phyloP scores from a whole-genome alignment of 768 basidiomycete genomes.

The Phlebiopsis flavidoalba region DNA sequence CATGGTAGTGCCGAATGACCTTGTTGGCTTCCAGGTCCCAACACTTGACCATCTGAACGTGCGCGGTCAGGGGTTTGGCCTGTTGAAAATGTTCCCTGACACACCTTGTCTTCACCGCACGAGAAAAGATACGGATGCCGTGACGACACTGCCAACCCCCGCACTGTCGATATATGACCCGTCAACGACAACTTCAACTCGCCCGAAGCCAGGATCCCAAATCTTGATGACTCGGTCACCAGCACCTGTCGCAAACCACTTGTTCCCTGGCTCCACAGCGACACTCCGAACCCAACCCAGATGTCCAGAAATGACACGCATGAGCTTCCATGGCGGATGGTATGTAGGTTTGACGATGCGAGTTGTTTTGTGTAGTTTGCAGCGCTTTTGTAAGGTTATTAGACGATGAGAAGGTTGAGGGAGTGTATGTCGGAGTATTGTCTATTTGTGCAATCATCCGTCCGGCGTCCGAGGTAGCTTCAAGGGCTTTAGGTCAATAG shows the following conservation, averaged over 20 bases:
- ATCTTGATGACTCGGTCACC: slow-evolving; percentile 98
- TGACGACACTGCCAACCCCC: slow-evolving; percentile 88
- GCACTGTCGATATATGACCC: slow-evolving; percentile 95
- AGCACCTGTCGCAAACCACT: slow-evolving; percentile 98
- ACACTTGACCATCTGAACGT: slow-evolving; percentile 92
- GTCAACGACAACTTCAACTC: slow-evolving; percentile 95
- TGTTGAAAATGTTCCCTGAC: slow-evolving; percentile 13
- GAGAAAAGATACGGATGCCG: slow-evolving; percentile 97
- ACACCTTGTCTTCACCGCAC: slow-evolving; percentile 95
- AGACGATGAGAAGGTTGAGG: slow-evolving; percentile 65
- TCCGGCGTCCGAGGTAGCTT: slow-evolving; percentile 43
- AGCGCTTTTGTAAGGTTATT: slow-evolving; percentile 82
- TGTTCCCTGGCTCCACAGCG: slow-evolving; percentile 95
- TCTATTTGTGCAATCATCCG: slow-evolving; percentile 72
- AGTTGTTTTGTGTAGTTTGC: slow-evolving; percentile 86
- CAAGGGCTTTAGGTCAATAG: neutral
- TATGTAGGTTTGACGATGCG: slow-evolving; percentile 93
- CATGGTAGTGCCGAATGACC: slow-evolving; percentile 98
- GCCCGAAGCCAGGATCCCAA: slow-evolving; percentile 97
- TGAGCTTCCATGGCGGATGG: slow-evolving; percentile 94
- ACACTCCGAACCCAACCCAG: slow-evolving; percentile 96
- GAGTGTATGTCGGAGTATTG: slow-evolving; percentile 59
- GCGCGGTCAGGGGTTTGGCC: neutral
- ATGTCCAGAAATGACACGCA: slow-evolving; percentile 96
- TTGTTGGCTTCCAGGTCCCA: slow-evolving; percentile 99